Conservation (phyloP, 345 rosid genomes). For the Corchorus olitorius region DNA sequence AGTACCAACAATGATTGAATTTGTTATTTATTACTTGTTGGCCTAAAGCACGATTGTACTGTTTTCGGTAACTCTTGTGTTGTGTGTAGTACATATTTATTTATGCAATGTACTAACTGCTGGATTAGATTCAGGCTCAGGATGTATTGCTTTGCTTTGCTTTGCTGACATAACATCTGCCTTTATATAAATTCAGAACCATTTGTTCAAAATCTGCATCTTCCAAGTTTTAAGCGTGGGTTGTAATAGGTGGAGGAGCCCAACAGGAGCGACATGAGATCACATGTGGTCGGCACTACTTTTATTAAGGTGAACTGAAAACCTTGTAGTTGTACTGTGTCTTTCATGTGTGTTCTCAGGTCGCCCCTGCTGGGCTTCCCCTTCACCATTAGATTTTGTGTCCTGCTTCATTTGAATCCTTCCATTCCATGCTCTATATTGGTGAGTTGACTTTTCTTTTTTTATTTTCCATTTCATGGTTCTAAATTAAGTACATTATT, state of each 20-base stretch:
- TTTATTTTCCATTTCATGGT: too few relatives aligned
- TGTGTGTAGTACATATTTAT: conserved; percentile 2
- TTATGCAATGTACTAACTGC: neutral
- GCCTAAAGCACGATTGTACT: neutral
- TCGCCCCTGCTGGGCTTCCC: conserved; percentile 42
- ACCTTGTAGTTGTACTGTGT: neutral
- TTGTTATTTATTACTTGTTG: neutral
- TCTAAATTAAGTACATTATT: too few relatives aligned
- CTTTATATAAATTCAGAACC: neutral
- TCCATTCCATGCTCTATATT: neutral
- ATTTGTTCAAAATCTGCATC: neutral
- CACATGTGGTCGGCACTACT: conserved; percentile 22
- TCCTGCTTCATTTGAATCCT: neutral
- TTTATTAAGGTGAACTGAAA: neutral
- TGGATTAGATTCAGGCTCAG: neutral
- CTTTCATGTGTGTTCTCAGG: conserved; percentile 46
- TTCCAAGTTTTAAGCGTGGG: too few relatives aligned
- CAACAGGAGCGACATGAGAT: conserved; percentile 37
- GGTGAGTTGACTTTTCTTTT: neutral
- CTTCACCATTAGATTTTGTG: neutral
- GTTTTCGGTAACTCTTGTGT: neutral
- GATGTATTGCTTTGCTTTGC: neutral
- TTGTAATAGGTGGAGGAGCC: conserved; percentile 27
- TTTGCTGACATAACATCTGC: neutral
- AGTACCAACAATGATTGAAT: neutral